Base-by-base conservation (phyloP, 108 stramenopile genomes). In the Mayamaea pseudoterrestris region DNA sequence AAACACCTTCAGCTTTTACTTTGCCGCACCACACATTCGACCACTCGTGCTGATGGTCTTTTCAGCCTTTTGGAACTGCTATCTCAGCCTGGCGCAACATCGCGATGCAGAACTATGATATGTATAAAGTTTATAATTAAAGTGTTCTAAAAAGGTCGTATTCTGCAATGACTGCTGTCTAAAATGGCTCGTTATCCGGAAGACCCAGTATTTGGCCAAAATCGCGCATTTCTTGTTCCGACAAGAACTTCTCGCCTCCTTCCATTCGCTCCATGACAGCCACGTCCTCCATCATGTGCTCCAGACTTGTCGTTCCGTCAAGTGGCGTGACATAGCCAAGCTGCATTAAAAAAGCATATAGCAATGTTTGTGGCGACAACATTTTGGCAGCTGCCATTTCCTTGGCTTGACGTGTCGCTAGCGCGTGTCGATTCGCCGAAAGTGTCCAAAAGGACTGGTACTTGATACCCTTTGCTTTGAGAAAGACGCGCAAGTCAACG, bases 201-300 rank as follows among this genome's bases (percentile, higher is more conserved):
- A 76, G 66, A 23, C 65, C 69, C 51, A 76, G 41, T 5, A 66
- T 23, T 35, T 53, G 9, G 9, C 69, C 64, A 30, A 76, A 53
- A 6, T 32, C 26, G 5, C 37, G 53, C 30, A 66, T 28, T 29
- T 76, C 74, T 6, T 35, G 25, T 7, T 56, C 58, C 27, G 36
- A 25, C 16, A 46, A 35, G 41, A 88, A 73, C 5, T 48, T 30
- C 30, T 81, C 82, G 8, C 82, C 82, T 23, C 30, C 43, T 40
- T 83, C 82, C 17, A 89, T 52, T 44, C 80, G 52, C 44, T 70
- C 57, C 77, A 83, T 75, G 8, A 89, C 30, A 2, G 80, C 79
- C 3, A 94, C 70, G 68, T 94, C 89, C 32, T 90, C 72, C 6
- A 45, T 50, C 93, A 94, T 94, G 45, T 94, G 89, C 0, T 27